phyloP scores from a whole-genome alignment of 495 filamentous ascomycete genomes.

The Trypethelium eluteriae region DNA sequence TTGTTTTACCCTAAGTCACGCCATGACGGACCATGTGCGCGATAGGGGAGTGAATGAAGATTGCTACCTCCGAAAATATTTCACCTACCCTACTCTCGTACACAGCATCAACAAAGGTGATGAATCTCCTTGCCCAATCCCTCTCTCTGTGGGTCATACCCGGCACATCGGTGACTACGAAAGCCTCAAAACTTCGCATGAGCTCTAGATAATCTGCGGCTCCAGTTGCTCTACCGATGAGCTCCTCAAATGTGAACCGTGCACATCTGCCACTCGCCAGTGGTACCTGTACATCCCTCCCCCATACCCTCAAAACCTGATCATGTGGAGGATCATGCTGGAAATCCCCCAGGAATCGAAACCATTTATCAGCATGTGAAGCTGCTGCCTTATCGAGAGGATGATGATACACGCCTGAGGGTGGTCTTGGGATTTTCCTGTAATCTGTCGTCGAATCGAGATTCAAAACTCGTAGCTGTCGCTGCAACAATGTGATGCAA shows the following conservation, averaged over 20 bases:
- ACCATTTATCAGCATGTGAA: constrained; percentile 86
- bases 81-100: constrained; percentile 54
- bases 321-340: constrained; percentile 65
- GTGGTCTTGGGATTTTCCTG: constrained; percentile 88
- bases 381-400: constrained; percentile 70
- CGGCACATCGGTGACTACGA: constrained; percentile 84
- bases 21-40: not conserved
- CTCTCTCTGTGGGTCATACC: constrained; percentile 79
- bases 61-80: not conserved
- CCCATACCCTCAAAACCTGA: constrained; percentile 84
- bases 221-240: constrained; percentile 78
- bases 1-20: not conserved
- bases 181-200: constrained; percentile 81
- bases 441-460: constrained; percentile 94
- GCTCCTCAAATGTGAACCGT: constrained; percentile 80
- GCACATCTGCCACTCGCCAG: constrained; percentile 80
- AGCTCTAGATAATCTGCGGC: constrained; percentile 95
- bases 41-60: not conserved
- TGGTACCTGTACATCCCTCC: constrained; percentile 79
- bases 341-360: constrained; percentile 82
- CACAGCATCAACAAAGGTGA: constrained; percentile 93
- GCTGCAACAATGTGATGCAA: constrained; percentile 85
- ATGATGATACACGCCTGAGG: constrained; percentile 86
- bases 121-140: constrained; percentile 88
- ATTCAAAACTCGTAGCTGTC: constrained; percentile 77